Evolutionary conservation across 2,329 filamentous ascomycete genomes (phyloP).

Genomic region (Plenodomus biglobosus): DNA sequence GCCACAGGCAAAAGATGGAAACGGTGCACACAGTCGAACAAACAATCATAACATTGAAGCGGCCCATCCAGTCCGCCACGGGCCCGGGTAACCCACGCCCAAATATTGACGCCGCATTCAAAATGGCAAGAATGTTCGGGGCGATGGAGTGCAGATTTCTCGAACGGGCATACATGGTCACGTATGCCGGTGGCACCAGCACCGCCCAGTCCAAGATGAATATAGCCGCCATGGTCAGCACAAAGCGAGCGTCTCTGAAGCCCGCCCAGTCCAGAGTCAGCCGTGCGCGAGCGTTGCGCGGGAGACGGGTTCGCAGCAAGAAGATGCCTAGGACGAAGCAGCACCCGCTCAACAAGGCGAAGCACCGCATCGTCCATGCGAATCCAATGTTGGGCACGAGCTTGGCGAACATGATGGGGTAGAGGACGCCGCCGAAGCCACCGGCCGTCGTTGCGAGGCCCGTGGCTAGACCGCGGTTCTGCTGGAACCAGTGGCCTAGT

Average conservation of each 20-base stretch:
- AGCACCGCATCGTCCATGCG: constrained; percentile 24
- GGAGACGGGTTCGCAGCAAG: constrained; percentile 9
- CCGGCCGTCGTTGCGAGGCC: constrained; percentile 30
- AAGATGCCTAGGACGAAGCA: constrained; percentile 12
- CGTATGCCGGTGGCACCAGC: constrained; percentile 33
- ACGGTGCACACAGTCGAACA: constrained; percentile 19
- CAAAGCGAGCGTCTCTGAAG: constrained; percentile 1
- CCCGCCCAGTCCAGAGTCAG: constrained; percentile 1
- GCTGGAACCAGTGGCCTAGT: constrained; percentile 29
- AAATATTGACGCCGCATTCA: constrained; percentile 36
- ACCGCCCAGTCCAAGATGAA: constrained; percentile 41
- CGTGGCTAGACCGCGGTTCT: constrained; percentile 27
- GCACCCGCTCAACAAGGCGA: constrained; percentile 29
- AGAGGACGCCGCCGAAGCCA: constrained; percentile 28
- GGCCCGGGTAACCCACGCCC: constrained; percentile 34
- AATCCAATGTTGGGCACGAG: constrained; percentile 20
- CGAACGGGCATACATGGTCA: constrained; percentile 29
- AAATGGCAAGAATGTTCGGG: constrained; percentile 21
- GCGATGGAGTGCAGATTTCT: neutral
- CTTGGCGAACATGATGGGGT: constrained; percentile 23
- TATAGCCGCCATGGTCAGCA: constrained; percentile 26
- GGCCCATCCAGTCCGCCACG: constrained; percentile 33
- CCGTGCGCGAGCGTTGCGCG: neutral
- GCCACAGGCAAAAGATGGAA: constrained; percentile 21
- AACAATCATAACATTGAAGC: constrained; percentile 32